These are phyloP conservation scores for Xylariaceae sp. DNA, from an alignment of 2,329 filamentous ascomycete genomes.

Conservation along the genomic window DNA sequence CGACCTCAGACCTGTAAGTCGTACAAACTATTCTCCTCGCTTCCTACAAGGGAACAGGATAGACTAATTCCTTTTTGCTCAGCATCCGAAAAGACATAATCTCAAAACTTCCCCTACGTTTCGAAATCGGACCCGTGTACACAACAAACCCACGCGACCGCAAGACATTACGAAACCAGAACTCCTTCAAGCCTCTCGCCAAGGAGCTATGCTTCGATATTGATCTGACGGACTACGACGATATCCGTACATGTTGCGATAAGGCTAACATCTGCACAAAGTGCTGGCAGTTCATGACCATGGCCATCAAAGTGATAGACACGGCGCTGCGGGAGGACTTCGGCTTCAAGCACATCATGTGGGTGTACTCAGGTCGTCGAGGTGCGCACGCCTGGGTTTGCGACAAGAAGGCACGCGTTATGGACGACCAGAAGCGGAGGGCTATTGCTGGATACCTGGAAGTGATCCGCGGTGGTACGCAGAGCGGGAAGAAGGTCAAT, in stretches of 20 bases:
- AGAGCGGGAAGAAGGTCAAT: constrained; percentile 87
- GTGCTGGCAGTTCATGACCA: constrained; percentile 97
- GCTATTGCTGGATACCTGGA: constrained; percentile 91
- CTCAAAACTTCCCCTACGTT: constrained; percentile 85
- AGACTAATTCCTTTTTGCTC: constrained; percentile 18
- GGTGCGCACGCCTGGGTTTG: constrained; percentile 99
- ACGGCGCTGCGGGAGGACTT: constrained; percentile 89
- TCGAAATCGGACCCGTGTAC: constrained; percentile 99
- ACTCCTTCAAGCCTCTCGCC: constrained; percentile 82
- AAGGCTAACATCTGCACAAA: constrained; percentile 92
- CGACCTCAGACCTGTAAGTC: constrained; percentile 59
- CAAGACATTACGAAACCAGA: constrained; percentile 78
- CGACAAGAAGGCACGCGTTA: constrained; percentile 80
- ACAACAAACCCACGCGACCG: constrained; percentile 91
- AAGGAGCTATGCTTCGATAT: constrained; percentile 99
- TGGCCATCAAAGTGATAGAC: constrained; percentile 95
- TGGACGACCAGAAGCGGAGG: constrained; percentile 85
- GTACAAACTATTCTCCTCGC: not conserved
- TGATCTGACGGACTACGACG: constrained; percentile 98
- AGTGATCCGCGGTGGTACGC: constrained; percentile 83
- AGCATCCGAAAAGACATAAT: constrained; percentile 92
- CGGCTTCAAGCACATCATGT: constrained; percentile 94
- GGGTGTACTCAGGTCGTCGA: constrained; percentile 97
- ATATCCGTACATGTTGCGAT: constrained; percentile 92
- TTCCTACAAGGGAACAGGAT: no score